Evolutionary conservation across 495 filamentous ascomycete genomes (phyloP).

Genomic region (Symbiotaphrina buchneri): DNA sequence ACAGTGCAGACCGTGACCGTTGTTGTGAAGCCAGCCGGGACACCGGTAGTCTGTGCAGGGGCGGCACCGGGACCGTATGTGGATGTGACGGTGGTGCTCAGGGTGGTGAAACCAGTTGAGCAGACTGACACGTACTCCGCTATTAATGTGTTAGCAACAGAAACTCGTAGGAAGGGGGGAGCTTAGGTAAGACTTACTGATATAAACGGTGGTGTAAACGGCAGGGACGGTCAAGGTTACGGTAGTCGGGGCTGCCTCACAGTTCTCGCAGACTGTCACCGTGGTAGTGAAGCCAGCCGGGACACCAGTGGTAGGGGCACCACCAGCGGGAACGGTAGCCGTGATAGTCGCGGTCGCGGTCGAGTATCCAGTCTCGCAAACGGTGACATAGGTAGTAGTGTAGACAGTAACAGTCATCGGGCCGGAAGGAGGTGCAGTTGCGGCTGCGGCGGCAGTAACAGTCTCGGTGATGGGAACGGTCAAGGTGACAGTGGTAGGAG

Average conservation of each 20-base stretch:
- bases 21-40: constrained; percentile 4
- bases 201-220: too few species aligned
- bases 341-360: constrained; percentile 1
- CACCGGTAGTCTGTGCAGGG: neutral
- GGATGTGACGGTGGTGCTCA: constrained; percentile 1
- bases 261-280: constrained; percentile 1
- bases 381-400: constrained; percentile 1
- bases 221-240: constrained; percentile 4
- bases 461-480: constrained; percentile 1
- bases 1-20: constrained; percentile 2
- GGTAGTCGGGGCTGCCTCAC: constrained; percentile 1
- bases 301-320: neutral
- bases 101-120: constrained; percentile 2
- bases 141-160: too few species aligned
- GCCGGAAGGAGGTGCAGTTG: too few species aligned
- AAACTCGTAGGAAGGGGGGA: too few species aligned
- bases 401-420: too few species aligned
- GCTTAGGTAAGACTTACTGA: too few species aligned
- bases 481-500: constrained; percentile 2
- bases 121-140: constrained; percentile 4
- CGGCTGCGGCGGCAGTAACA: neutral
- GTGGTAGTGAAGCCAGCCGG: constrained; percentile 4
- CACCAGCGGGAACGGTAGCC: neutral
- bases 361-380: constrained; percentile 2
- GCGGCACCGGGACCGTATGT: neutral